A percentile compares a stretch with the other conserved stretches of the same genome.
phyloP scores from a whole-genome alignment of 352 stramenopile genomes.

The Peronospora belbahrii region DNA sequence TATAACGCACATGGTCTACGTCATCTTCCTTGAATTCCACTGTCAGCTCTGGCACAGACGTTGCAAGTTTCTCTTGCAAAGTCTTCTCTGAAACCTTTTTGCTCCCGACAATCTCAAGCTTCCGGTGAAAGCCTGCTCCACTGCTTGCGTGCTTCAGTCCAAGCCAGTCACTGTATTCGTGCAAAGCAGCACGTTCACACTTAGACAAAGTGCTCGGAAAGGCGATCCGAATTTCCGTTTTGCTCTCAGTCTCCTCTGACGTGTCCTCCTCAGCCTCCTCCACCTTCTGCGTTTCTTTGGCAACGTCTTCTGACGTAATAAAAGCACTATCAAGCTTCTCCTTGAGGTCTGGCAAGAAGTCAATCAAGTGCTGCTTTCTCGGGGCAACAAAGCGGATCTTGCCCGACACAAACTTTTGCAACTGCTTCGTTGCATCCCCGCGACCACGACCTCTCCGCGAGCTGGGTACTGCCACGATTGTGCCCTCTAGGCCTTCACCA shows the following conservation, averaged over 20 bases:
- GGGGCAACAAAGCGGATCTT: constrained; percentile 35
- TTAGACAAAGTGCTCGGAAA: constrained; percentile 47
- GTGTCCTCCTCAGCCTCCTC: constrained; percentile 14
- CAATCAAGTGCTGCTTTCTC: constrained; percentile 40
- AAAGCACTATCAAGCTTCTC: constrained; percentile 48
- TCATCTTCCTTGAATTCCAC: constrained; percentile 59
- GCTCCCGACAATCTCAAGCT: constrained; percentile 30
- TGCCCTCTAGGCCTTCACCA: constrained; percentile 32
- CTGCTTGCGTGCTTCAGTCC: constrained; percentile 45
- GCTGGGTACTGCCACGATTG: constrained; percentile 37
- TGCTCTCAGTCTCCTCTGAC: constrained; percentile 4
- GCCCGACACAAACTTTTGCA: constrained; percentile 31
- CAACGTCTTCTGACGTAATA: constrained; percentile 12
- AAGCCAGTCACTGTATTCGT: constrained; percentile 60
- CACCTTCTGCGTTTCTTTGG: constrained; percentile 5
- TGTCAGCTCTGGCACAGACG: constrained; percentile 23
- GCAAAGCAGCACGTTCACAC: constrained; percentile 51
- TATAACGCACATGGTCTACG: constrained; percentile 57
- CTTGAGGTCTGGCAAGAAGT: constrained; percentile 56
- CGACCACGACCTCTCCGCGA: constrained; percentile 22
- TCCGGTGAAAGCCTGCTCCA: constrained; percentile 33
- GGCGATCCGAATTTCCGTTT: constrained; percentile 29
- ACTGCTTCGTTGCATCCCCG: constrained; percentile 25
- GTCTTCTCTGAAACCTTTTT: constrained; percentile 18
- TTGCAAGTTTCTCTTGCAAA: constrained; percentile 15